phyloP scores from a whole-genome alignment of 2,329 filamentous ascomycete species.

The Penicillium glabrum region DNA sequence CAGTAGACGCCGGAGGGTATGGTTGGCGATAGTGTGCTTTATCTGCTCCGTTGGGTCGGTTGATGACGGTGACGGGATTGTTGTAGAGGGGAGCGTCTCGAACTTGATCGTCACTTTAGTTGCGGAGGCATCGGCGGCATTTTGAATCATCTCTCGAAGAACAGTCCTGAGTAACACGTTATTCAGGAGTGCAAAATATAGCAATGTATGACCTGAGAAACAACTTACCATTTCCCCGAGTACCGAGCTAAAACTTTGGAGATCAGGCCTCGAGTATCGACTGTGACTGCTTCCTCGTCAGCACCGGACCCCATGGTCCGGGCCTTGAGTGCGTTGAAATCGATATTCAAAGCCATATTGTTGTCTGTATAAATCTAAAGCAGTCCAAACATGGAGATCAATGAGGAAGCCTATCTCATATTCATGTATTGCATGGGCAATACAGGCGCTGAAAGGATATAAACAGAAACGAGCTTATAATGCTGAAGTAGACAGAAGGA shows the following conservation, averaged over 20 bases:
- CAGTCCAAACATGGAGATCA: neutral
- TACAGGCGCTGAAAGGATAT: neutral
- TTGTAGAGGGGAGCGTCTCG: slow-evolving; percentile 82
- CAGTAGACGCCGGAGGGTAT: slow-evolving; percentile 82
- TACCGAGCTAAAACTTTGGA: slow-evolving; percentile 97
- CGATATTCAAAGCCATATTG: slow-evolving; percentile 67
- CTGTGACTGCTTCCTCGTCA: slow-evolving; percentile 95
- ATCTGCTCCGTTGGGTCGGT: slow-evolving; percentile 69
- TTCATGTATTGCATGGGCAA: neutral
- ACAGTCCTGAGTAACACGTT: slow-evolving; percentile 48
- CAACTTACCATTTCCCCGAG: slow-evolving; percentile 81
- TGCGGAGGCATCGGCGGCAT: slow-evolving; percentile 95
- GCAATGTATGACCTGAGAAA: neutral
- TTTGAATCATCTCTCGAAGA: slow-evolving; percentile 91
- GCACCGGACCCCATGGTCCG: slow-evolving; percentile 82
- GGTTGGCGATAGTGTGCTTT: slow-evolving; percentile 79
- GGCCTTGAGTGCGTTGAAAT: slow-evolving; percentile 71
- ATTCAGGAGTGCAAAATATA: neutral
- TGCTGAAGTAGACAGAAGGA: neutral
- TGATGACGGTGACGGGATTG: slow-evolving; percentile 66
- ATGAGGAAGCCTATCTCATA: neutral
- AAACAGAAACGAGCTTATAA: neutral
- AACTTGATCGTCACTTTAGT: slow-evolving; percentile 86
- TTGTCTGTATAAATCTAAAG: neutral
- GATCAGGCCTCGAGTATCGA: slow-evolving; percentile 93